A percentile compares a stretch with the other conserved stretches of the same genome.
phyloP scores from a whole-genome alignment of 2,329 filamentous ascomycete genomes.

The Escovopsis sp. region DNA sequence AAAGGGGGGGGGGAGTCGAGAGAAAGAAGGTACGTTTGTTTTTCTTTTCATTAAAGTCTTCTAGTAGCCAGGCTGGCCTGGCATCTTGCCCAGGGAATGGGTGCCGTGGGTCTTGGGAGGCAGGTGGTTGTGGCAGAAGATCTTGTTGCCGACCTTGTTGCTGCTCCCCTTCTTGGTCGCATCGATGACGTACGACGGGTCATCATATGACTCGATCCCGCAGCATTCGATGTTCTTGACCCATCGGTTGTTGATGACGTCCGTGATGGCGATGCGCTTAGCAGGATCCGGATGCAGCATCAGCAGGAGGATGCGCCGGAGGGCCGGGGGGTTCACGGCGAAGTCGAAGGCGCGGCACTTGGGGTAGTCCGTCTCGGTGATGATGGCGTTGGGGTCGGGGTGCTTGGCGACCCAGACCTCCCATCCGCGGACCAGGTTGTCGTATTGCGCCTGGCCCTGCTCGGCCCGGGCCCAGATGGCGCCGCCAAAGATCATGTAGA shows the following conservation, averaged over 20 bases:
- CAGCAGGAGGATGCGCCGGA: constrained; percentile 57
- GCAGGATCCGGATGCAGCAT: constrained; percentile 72
- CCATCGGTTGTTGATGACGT: constrained; percentile 57
- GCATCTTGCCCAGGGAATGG: constrained; percentile 40
- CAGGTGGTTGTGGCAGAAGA: constrained; percentile 45
- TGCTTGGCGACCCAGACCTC: constrained; percentile 48
- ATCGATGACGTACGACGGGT: constrained; percentile 46
- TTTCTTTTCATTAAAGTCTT: constrained; percentile 3
- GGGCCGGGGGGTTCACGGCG: constrained; percentile 48
- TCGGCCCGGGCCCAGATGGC: constrained; percentile 62
- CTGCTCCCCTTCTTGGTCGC: constrained; percentile 39
- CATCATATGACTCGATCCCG: constrained; percentile 54
- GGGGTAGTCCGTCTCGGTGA: constrained; percentile 49
- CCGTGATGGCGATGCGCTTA: constrained; percentile 53
- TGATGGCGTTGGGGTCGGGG: constrained; percentile 17
- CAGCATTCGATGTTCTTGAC: constrained; percentile 67
- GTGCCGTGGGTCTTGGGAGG: constrained; percentile 30
- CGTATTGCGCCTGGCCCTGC: constrained; percentile 42
- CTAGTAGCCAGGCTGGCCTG: constrained; percentile 39
- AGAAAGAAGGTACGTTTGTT: too few relatives aligned
- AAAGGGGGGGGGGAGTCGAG: neutral
- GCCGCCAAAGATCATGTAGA: constrained; percentile 59
- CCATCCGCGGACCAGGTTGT: constrained; percentile 52
- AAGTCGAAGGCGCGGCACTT: constrained; percentile 50
- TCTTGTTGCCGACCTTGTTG: constrained; percentile 28